phyloP scores from a whole-genome alignment of 2,329 filamentous ascomycete genomes.

The Macrophomina tecta region DNA sequence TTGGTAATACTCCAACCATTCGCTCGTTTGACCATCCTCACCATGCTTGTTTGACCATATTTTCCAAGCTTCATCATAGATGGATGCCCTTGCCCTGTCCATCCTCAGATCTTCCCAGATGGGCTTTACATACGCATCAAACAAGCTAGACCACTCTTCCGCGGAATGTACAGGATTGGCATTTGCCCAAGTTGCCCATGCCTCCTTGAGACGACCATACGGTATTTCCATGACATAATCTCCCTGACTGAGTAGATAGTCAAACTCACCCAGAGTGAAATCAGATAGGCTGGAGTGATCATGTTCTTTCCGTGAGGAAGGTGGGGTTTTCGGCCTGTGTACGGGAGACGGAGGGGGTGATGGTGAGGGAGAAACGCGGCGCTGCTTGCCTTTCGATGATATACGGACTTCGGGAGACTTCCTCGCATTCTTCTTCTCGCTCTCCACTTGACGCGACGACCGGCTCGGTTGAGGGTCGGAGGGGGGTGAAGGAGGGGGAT shows the following conservation, averaged over 20 bases:
- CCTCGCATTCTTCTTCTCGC: background rate
- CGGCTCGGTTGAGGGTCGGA: constrained; percentile 31
- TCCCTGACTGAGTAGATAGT: background rate
- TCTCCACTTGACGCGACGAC: background rate
- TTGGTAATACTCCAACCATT: constrained; percentile 3
- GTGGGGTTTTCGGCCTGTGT: background rate
- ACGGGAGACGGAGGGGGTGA: background rate
- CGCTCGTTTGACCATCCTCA: background rate
- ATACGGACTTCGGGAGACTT: background rate
- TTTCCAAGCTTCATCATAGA: constrained; percentile 6
- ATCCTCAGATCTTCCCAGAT: background rate
- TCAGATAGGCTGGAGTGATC: background rate
- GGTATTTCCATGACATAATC: background rate
- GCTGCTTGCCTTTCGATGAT: background rate
- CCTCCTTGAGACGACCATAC: background rate
- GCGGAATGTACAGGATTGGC: background rate
- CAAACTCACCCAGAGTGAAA: background rate
- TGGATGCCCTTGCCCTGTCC: background rate
- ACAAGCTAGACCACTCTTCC: background rate
- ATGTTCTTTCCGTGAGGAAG: background rate
- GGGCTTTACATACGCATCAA: background rate
- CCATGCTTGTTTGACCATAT: background rate
- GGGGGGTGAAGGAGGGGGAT: constrained; percentile 40
- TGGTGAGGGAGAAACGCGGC: background rate
- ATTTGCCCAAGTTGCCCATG: background rate